Conservation (phyloP, 495 filamentous ascomycete species). For the Talaromyces wortmannii region DNA sequence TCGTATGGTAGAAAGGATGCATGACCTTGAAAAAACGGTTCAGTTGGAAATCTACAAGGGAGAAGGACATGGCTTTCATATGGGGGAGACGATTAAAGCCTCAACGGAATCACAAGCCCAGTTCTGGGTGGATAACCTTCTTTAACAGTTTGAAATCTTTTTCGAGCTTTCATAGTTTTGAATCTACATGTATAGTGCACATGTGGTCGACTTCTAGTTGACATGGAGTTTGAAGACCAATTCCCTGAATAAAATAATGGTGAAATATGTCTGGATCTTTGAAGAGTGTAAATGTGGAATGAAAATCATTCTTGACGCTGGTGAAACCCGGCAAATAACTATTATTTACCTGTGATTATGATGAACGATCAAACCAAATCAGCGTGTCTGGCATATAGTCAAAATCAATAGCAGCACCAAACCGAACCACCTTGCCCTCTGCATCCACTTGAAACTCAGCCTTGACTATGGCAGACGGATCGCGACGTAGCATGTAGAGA, state of each 20-base stretch:
- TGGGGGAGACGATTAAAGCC: neutral
- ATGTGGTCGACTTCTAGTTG: too few relatives aligned
- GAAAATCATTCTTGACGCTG: neutral
- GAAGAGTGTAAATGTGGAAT: neutral
- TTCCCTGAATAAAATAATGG: neutral
- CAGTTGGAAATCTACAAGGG: slow-evolving; percentile 36
- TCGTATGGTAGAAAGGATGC: slow-evolving; percentile 31
- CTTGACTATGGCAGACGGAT: neutral
- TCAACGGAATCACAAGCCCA: neutral
- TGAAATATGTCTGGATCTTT: neutral
- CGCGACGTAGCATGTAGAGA: neutral
- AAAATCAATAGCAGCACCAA: slow-evolving; percentile 4
- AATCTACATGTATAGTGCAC: too few relatives aligned
- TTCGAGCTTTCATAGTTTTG: too few relatives aligned
- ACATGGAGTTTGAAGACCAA: neutral
- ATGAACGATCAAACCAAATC: neutral
- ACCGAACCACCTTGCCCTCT: neutral
- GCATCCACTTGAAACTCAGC: neutral
- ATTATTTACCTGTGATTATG: neutral
- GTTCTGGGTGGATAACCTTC: neutral
- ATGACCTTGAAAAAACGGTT: slow-evolving; percentile 27
- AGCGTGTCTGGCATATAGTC: neutral
- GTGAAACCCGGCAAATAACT: neutral
- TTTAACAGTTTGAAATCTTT: neutral
- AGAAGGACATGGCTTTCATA: slow-evolving; percentile 35